Base-by-base conservation (phyloP, 345 rosid species). In the Rhodomyrtus tomentosa region DNA sequence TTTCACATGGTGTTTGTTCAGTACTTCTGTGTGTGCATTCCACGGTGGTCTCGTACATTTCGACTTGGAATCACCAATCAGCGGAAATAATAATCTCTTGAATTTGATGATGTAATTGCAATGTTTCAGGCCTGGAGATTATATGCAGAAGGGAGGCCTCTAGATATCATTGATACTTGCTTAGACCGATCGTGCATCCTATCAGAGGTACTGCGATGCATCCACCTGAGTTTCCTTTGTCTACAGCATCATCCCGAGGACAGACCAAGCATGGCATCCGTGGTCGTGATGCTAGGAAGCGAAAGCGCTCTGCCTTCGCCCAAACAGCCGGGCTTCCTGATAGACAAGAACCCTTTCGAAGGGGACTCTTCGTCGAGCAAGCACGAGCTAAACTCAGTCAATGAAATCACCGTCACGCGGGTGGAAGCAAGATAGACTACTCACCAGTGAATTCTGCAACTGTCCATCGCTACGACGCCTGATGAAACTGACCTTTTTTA, bases 251-350 rank as follows among this genome's bases (percentile, higher is more conserved):
- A 36, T 80, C 93, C 89, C 0, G 89, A 89, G 54, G 90, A 90
- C 82, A 87, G 93, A 85, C 93, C 93, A 24, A 87, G 59, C 82
- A 89, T 92, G 91, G 54, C 90, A 24, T 56, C 88, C 1, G 92
- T 89, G 55, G 87, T 87, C n/a, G 86, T 92, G 81, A 91, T 91
- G 93, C 80, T 92, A 84, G 86, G 90, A 3, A 86, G 93, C 11
- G 90, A 92, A 32, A 82, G n/a, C 81, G 12, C 62, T 16, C 56
- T 91, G 89, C 91, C 89, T 3, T 55, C 84, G 2, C 92, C 92
- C 2, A 88, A 88, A 59, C 86, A 87, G 84, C 92, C 93, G 0
- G 91, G 92, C n/a, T 91, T 91, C 82, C 86, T 88, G 54, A 68
- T 81, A 0, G 87, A 88, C 49, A 87, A 84, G 56, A 85, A 83